Conservation (phyloP, 2,329 filamentous ascomycete species). For the Rhytidhysteron rufulum region DNA sequence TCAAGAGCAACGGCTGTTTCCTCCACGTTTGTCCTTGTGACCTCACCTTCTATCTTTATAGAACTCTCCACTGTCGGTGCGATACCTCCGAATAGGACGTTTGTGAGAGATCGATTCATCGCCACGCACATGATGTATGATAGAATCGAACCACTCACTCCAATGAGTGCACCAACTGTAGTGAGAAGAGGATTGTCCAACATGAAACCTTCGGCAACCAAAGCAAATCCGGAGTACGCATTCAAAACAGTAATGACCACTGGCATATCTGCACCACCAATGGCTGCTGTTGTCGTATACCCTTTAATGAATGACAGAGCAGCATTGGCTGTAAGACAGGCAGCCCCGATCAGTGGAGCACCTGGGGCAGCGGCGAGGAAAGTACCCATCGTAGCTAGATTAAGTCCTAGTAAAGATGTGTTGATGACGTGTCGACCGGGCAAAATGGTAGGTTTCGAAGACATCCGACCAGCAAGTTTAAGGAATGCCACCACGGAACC, state of each 20-base stretch:
- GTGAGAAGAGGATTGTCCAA: constrained; percentile 81
- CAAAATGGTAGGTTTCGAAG: constrained; percentile 68
- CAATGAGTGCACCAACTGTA: constrained; percentile 80
- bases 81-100: constrained; percentile 83
- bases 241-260: constrained; percentile 89
- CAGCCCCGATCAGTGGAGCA: constrained; percentile 72
- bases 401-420: constrained; percentile 67
- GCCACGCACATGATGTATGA: constrained; percentile 85
- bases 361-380: constrained; percentile 80
- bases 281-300: constrained; percentile 81
- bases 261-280: constrained; percentile 92
- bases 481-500: constrained; percentile 86
- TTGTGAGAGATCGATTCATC: constrained; percentile 88
- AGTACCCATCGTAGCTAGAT: constrained; percentile 77
- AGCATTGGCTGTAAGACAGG: constrained; percentile 72
- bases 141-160: constrained; percentile 82
- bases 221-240: constrained; percentile 84
- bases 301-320: constrained; percentile 79
- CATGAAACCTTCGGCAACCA: constrained; percentile 91
- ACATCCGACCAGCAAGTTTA: constrained; percentile 80
- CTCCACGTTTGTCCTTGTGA: constrained; percentile 74
- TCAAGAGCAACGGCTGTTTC: constrained; percentile 73
- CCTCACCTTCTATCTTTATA: constrained; percentile 73
- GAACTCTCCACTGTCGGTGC: constrained; percentile 59
- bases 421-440: constrained; percentile 76